Percentiles rank a stretch among this genome's conserved stretches.
phyloP scores from a whole-genome alignment of 495 filamentous ascomycete species.

The Penicillium tannophilum region DNA sequence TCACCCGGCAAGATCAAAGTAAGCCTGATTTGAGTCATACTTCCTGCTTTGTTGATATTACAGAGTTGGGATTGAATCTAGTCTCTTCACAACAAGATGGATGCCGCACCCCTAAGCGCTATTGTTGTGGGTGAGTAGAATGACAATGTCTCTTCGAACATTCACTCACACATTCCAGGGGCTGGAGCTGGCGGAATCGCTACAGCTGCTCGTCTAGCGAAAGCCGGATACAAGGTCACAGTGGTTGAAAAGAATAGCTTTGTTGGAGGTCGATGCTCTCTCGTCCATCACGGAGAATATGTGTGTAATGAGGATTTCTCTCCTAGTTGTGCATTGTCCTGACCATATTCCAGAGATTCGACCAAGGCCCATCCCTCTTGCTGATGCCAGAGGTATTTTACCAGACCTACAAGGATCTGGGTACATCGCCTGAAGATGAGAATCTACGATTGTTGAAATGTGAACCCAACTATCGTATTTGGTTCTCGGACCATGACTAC shows the following conservation, averaged over 20 bases:
- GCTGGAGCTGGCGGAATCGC: slow-evolving; percentile 70
- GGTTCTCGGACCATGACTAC: slow-evolving; percentile 62
- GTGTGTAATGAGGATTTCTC: slow-evolving; percentile 33
- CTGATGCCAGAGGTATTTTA: slow-evolving; percentile 67
- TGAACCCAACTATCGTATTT: slow-evolving; percentile 69
- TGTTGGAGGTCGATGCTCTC: slow-evolving; percentile 64
- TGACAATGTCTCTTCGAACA: neutral
- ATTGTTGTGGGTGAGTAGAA: neutral
- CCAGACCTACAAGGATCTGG: slow-evolving; percentile 64
- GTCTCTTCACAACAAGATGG: neutral
- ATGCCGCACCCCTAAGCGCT: neutral
- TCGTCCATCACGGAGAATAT: slow-evolving; percentile 57
- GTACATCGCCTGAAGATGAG: slow-evolving; percentile 59
- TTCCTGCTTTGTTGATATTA: neutral
- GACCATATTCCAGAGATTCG: slow-evolving; percentile 54
- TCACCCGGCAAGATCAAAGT: neutral
- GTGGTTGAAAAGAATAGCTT: slow-evolving; percentile 70
- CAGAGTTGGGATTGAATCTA: neutral
- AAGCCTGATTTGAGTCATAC: neutral
- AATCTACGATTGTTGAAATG: slow-evolving; percentile 65
- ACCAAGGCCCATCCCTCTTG: slow-evolving; percentile 71
- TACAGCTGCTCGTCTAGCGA: slow-evolving; percentile 66
- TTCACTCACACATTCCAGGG: slow-evolving; percentile 39
- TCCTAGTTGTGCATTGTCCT: neutral
- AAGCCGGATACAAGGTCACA: slow-evolving; percentile 64